Base-by-base conservation (phyloP, 2,329 filamentous ascomycete species). In the Fusarium verrucosum region DNA sequence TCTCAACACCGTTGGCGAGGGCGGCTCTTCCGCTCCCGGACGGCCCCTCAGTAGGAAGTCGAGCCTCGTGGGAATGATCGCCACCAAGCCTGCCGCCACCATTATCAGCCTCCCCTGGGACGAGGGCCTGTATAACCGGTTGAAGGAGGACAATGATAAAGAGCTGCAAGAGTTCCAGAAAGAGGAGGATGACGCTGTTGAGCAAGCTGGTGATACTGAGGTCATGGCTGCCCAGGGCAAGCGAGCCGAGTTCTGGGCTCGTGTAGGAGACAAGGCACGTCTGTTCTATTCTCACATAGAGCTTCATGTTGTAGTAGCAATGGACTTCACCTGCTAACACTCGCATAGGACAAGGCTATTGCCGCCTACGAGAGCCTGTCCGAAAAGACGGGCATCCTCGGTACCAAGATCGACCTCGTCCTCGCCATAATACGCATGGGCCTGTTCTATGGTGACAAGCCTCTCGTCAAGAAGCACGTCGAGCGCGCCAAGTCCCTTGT, bases 181-280 rank as follows among this genome's bases (percentile, higher is more conserved):
- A 78, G 92, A 95, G 78, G 90, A 94, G 77, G 94, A 97, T 62
- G 94, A 99, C 76, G 95, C 95, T 10, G 90, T 91, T 36, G 95
- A 99, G 84, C 94, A 96, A 79, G 94, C 94, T 59, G 95, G 95
- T 52, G 95, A 99, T 74, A 97, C 92, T 13, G 95, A 99, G 81
- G 89, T 99, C 67, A 89, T 94, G 80, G 92, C 92, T 53, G 95
- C 94, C 68, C 88, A 91, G 79, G 94, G 94, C 70, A 98, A 98
- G 85, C 87, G 94, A 72, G 95, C 95, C 59, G 95, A 99, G 78
- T 96, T 97, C 78, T 97, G 92, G 86, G 94, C 96, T 60, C 88
- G 92, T 69, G 92, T 98, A 66, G 94, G 94, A 70, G 95, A 99
- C 81, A 98, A 98, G 89, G 93, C 94, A 78, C 63, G 77, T 68